These are phyloP conservation scores for Kokia cookei DNA, from an alignment of 441 rosid genomes.

Conservation along the genomic window DNA sequence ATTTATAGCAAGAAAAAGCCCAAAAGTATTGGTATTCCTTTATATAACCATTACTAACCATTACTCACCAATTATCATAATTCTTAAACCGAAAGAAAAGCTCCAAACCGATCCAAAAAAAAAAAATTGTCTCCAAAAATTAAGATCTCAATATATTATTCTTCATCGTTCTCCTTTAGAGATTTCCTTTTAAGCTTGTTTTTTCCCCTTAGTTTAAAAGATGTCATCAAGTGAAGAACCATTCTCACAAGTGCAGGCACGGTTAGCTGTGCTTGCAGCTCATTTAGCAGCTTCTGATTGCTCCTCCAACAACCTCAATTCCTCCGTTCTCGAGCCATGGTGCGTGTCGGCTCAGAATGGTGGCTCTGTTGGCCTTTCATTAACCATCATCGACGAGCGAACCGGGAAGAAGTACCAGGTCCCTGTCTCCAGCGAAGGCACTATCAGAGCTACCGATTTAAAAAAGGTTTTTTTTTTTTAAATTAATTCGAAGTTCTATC, in stretches of 20 bases:
- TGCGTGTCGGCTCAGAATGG: slow-evolving; percentile 40
- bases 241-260: slow-evolving; percentile 35
- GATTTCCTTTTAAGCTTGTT: background rate
- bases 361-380: slow-evolving; percentile 42
- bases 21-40: background rate
- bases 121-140: background rate
- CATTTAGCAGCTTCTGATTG: slow-evolving; percentile 42
- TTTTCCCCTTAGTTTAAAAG: background rate
- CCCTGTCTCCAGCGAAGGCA: slow-evolving; percentile 57
- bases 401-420: slow-evolving; percentile 65
- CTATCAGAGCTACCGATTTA: slow-evolving; percentile 71
- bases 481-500: background rate
- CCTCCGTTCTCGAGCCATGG: slow-evolving; percentile 36
- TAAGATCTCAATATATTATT: background rate
- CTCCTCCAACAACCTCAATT: slow-evolving; percentile 8
- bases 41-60: background rate
- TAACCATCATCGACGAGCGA: slow-evolving; percentile 72
- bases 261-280: slow-evolving; percentile 61
- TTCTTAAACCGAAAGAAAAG: background rate
- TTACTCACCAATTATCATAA: background rate
- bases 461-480: slow-evolving; percentile 46
- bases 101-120: background rate
- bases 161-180: background rate
- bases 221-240: slow-evolving; percentile 10
- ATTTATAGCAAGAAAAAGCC: background rate